Percentiles rank a stretch among this genome's conserved stretches.
These are phyloP conservation scores for Teratosphaeria pseudoeucalypti DNA, from an alignment of 2,329 filamentous ascomycete species.

Conservation along the genomic window DNA sequence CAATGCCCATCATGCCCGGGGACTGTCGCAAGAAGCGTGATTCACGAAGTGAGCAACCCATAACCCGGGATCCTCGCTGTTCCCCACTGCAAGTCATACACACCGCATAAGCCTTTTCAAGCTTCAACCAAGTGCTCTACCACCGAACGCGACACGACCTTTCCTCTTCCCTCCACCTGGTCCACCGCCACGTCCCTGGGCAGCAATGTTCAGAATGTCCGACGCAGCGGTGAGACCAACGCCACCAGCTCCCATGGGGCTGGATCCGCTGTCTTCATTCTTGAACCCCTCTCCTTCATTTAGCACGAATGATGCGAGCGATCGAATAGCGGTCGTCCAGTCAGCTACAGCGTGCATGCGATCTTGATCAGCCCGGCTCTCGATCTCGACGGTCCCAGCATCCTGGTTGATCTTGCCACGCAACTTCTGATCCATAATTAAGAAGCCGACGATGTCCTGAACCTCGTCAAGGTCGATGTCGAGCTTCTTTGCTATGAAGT, in stretches of 20 bases:
- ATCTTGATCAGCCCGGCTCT: conserved; percentile 61
- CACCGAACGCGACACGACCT: not conserved
- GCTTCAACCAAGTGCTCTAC: not conserved
- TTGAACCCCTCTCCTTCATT: conserved; percentile 66
- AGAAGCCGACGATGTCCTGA: conserved; percentile 87
- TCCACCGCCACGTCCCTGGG: not conserved
- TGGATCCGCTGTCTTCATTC: conserved; percentile 30
- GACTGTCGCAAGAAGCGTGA: not conserved
- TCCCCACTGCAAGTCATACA: not conserved
- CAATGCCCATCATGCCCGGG: not conserved
- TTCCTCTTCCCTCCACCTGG: not conserved
- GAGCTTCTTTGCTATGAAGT: conserved; percentile 79
- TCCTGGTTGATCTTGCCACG: conserved; percentile 83
- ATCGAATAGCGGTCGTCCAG: conserved; percentile 60
- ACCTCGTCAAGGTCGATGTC: conserved; percentile 79
- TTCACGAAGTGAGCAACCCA: not conserved
- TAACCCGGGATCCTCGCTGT: not conserved
- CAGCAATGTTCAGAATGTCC: conserved; percentile 1
- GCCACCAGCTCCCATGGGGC: conserved; percentile 4
- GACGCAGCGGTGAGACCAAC: conserved; percentile 4
- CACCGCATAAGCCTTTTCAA: not conserved
- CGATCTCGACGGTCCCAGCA: conserved; percentile 71
- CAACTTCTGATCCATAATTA: conserved; percentile 85
- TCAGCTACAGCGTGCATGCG: conserved; percentile 62
- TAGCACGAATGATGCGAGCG: conserved; percentile 62